phyloP scores from a whole-genome alignment of 192 early-diverging fungal genomes.

The Coemansia sp. region DNA sequence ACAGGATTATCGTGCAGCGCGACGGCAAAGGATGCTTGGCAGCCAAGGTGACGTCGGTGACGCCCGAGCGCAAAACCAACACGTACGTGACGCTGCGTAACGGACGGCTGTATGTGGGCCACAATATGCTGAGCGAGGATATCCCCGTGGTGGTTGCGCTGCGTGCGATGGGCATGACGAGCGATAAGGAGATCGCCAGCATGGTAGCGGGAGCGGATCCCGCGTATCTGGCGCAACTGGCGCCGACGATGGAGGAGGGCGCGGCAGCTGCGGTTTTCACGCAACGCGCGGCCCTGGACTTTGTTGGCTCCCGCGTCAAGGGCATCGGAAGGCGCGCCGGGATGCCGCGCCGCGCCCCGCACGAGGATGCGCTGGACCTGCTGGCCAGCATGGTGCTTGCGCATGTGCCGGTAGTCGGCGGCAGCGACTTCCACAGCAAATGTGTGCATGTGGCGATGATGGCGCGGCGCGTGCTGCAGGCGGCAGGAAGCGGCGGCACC shows the following conservation, averaged over 20 bases:
- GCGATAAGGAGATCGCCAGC: slow-evolving; percentile 93
- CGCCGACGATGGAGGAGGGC: slow-evolving; percentile 85
- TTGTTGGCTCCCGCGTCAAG: slow-evolving; percentile 78
- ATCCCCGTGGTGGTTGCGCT: slow-evolving; percentile 85
- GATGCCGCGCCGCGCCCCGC: slow-evolving; percentile 55
- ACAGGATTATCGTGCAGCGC: slow-evolving; percentile 92
- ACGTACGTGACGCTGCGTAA: slow-evolving; percentile 72
- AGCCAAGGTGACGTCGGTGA: slow-evolving; percentile 86
- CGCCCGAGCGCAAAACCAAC: slow-evolving; percentile 92
- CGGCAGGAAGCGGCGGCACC: slow-evolving; percentile 75
- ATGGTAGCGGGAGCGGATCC: slow-evolving; percentile 87
- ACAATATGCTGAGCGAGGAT: slow-evolving; percentile 87
- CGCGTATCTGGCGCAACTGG: slow-evolving; percentile 77
- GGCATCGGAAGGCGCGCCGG: slow-evolving; percentile 57
- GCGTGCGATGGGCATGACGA: slow-evolving; percentile 93
- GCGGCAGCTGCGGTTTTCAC: slow-evolving; percentile 76
- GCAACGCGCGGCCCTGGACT: slow-evolving; percentile 90
- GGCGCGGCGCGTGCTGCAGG: slow-evolving; percentile 87
- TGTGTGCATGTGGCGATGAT: slow-evolving; percentile 92
- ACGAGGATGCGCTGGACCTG: slow-evolving; percentile 86
- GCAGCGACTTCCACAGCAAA: slow-evolving; percentile 87
- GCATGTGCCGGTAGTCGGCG: slow-evolving; percentile 87
- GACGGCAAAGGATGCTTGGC: slow-evolving; percentile 80
- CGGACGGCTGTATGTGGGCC: slow-evolving; percentile 75
- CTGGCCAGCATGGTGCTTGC: slow-evolving; percentile 84